These are phyloP conservation scores for Colletotrichum gigasporum DNA, from an alignment of 2,329 filamentous ascomycete species.

Conservation along the genomic window DNA sequence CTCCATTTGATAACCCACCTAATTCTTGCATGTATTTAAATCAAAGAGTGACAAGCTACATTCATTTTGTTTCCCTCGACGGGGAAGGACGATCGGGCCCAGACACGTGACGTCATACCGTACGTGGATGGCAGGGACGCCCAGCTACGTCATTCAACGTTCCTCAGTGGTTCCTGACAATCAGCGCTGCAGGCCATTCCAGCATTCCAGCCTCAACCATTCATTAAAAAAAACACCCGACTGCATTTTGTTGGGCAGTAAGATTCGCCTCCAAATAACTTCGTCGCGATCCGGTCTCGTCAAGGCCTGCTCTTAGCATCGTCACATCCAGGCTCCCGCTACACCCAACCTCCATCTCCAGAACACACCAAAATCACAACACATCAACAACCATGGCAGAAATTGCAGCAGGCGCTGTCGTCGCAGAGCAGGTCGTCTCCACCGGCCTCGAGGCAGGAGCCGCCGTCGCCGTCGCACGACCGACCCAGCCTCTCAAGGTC, in stretches of 20 bases:
- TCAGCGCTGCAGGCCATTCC: conserved; percentile 1
- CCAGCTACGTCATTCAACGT: conserved; percentile 29
- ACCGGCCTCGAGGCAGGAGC: conserved; percentile 49
- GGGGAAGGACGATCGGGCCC: not conserved
- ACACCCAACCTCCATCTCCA: not conserved
- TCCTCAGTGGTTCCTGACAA: conserved; percentile 9
- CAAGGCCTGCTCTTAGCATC: too few species aligned
- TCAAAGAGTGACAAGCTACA: too few species aligned
- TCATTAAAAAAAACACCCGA: not conserved
- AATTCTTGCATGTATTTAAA: too few species aligned
- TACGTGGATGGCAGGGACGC: not conserved
- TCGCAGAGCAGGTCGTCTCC: conserved; percentile 50
- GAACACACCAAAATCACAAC: not conserved
- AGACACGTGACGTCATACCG: conserved; percentile 28
- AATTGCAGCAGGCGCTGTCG: conserved; percentile 47
- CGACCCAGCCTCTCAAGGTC: conserved; percentile 61
- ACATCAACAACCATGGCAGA: conserved; percentile 45
- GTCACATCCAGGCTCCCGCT: too few species aligned
- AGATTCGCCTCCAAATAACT: not conserved
- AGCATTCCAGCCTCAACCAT: not conserved
- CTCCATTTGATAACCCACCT: too few species aligned
- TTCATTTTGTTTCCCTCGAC: not conserved
- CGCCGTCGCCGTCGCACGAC: conserved; percentile 57
- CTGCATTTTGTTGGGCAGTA: conserved; percentile 5
- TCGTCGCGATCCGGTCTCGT: not conserved